These are phyloP conservation scores for Lasiosphaeris hirsuta DNA, from an alignment of 495 filamentous ascomycete species.

Conservation along the genomic window DNA sequence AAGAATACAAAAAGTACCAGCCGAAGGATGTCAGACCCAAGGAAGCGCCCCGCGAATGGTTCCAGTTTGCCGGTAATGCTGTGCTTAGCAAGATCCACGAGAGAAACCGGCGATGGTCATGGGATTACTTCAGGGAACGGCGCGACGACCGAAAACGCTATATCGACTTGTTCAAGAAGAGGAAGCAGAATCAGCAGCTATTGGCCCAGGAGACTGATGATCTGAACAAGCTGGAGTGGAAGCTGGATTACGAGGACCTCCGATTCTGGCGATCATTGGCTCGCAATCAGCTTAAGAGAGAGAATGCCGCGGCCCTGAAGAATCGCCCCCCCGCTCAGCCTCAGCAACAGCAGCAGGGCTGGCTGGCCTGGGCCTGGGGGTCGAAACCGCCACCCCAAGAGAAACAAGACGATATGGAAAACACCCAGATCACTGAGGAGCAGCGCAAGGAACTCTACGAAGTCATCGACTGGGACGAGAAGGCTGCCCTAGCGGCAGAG, in stretches of 20 bases:
- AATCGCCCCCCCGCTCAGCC: constrained; percentile 43
- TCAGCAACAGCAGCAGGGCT: constrained; percentile 63
- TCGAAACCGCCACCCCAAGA: constrained; percentile 61
- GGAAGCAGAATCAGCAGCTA: constrained; percentile 73
- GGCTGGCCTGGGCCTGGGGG: constrained; percentile 87
- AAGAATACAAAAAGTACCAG: constrained; percentile 92
- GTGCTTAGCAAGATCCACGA: constrained; percentile 93
- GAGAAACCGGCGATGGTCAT: constrained; percentile 83
- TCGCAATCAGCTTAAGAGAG: constrained; percentile 89
- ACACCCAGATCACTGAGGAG: constrained; percentile 83
- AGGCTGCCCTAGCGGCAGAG: constrained; percentile 78
- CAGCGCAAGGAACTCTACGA: constrained; percentile 95
- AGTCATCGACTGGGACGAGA: constrained; percentile 98
- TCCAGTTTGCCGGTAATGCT: constrained; percentile 82
- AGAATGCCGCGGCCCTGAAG: constrained; percentile 73
- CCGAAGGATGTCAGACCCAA: constrained; percentile 78
- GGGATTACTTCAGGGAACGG: constrained; percentile 89
- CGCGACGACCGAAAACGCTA: constrained; percentile 86
- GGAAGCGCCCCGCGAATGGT: constrained; percentile 88
- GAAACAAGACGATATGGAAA: constrained; percentile 56
- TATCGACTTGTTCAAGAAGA: constrained; percentile 91
- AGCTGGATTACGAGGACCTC: constrained; percentile 90
- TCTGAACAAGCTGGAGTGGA: constrained; percentile 73
- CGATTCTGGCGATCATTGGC: constrained; percentile 95
- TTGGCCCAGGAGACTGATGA: constrained; percentile 66